These are phyloP conservation scores for Pezicula radicicola DNA, from an alignment of 2,329 filamentous ascomycete species.

Conservation along the genomic window DNA sequence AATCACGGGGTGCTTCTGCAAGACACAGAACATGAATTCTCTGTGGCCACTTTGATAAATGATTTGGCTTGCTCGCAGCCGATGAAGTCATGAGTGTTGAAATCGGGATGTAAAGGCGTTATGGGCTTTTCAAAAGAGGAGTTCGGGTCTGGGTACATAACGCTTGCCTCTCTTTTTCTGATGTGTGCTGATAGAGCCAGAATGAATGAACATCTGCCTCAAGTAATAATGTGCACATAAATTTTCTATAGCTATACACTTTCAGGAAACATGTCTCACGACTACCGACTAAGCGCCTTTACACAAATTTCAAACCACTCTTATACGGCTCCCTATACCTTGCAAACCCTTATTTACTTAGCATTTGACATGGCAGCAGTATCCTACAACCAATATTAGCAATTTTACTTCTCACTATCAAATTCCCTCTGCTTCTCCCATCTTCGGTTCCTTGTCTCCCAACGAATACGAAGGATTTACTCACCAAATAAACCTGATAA, in stretches of 20 bases:
- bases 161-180: neutral
- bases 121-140: neutral
- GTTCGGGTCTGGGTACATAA: neutral
- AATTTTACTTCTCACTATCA: neutral
- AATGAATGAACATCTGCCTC: neutral
- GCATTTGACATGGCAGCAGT: constrained; percentile 5
- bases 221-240: neutral
- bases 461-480: neutral
- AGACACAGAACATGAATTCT: too few relatives aligned
- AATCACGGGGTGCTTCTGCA: neutral
- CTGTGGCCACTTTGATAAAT: too few relatives aligned
- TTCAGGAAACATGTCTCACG: too few relatives aligned
- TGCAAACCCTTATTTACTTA: neutral
- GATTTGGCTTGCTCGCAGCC: too few relatives aligned
- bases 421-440: too few relatives aligned
- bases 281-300: too few relatives aligned
- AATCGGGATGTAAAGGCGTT: neutral
- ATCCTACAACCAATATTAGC: neutral
- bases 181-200: neutral
- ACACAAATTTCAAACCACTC: too few relatives aligned
- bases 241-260: too few relatives aligned
- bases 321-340: neutral
- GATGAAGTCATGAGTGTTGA: too few relatives aligned
- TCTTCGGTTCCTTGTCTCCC: too few relatives aligned
- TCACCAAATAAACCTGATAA: constrained; percentile 27